These are phyloP conservation scores for Arthromyces matolae DNA, from an alignment of 768 basidiomycete species.

Conservation along the genomic window DNA sequence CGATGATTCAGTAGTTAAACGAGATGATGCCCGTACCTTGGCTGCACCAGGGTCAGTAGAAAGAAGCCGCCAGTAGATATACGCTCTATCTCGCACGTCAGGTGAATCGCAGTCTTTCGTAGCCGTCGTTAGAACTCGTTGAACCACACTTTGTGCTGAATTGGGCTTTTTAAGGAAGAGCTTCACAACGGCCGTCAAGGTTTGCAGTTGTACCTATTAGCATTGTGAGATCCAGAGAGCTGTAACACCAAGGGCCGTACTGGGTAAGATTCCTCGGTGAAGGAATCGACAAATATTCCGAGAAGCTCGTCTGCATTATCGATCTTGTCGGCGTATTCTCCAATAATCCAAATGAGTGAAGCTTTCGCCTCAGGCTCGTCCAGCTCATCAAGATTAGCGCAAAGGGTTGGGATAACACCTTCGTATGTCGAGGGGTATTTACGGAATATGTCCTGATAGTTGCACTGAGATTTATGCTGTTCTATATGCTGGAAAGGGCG, in stretches of 20 bases:
- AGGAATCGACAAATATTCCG: constrained; percentile 85
- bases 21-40: constrained; percentile 52
- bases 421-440: constrained; percentile 97
- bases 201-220: constrained; percentile 66
- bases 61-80: constrained; percentile 95
- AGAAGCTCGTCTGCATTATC: constrained; percentile 95
- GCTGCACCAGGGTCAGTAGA: constrained; percentile 95
- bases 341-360: constrained; percentile 98
- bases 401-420: constrained; percentile 92
- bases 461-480: not conserved
- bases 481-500: not conserved
- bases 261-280: constrained; percentile 90
- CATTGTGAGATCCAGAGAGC: constrained; percentile 1
- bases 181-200: constrained; percentile 94
- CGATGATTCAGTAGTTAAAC: not conserved
- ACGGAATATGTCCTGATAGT: constrained; percentile 86
- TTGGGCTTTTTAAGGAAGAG: constrained; percentile 95
- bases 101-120: constrained; percentile 97
- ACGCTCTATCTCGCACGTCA: constrained; percentile 94
- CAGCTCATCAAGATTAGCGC: constrained; percentile 91
- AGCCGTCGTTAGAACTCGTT: constrained; percentile 87
- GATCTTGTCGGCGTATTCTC: constrained; percentile 96
- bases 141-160: constrained; percentile 86
- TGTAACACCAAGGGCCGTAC: constrained; percentile 38
- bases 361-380: constrained; percentile 99